These are phyloP conservation scores for Rubia tinctorum DNA, from an alignment of 305 asterid genomes.

Conservation along the genomic window DNA sequence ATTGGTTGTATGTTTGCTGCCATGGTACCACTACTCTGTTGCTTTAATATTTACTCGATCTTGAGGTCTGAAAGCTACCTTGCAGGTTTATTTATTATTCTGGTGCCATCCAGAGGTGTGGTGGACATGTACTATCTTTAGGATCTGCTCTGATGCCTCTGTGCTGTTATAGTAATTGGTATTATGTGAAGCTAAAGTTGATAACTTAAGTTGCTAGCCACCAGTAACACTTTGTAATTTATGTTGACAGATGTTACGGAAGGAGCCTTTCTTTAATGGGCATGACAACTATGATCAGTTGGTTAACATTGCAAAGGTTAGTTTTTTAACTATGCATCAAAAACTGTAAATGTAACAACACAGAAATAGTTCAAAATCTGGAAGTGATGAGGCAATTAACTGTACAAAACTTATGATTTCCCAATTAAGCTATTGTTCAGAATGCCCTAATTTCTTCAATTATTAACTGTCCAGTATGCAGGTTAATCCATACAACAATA, in stretches of 20 bases:
- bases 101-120: not conserved
- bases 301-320: constrained; percentile 88
- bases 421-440: too few species aligned
- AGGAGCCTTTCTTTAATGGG: constrained; percentile 92
- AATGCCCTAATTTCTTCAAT: too few species aligned
- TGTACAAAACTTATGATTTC: too few species aligned
- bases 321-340: constrained; percentile 1
- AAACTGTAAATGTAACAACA: too few species aligned
- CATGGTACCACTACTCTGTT: constrained; percentile 42
- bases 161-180: constrained; percentile 20
- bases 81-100: not conserved
- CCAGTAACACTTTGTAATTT: constrained; percentile 15
- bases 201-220: not conserved
- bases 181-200: constrained; percentile 13
- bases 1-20: constrained; percentile 87
- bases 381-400: too few species aligned
- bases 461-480: too few species aligned
- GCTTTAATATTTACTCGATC: not conserved
- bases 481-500: too few species aligned
- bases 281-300: constrained; percentile 88
- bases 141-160: constrained; percentile 21
- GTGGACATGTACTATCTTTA: constrained; percentile 4
- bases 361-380: too few species aligned
- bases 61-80: not conserved
- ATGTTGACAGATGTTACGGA: constrained; percentile 65